Conservation (phyloP, 176 grass and related monocot genomes). For the Bonia amplexicaulis region DNA sequence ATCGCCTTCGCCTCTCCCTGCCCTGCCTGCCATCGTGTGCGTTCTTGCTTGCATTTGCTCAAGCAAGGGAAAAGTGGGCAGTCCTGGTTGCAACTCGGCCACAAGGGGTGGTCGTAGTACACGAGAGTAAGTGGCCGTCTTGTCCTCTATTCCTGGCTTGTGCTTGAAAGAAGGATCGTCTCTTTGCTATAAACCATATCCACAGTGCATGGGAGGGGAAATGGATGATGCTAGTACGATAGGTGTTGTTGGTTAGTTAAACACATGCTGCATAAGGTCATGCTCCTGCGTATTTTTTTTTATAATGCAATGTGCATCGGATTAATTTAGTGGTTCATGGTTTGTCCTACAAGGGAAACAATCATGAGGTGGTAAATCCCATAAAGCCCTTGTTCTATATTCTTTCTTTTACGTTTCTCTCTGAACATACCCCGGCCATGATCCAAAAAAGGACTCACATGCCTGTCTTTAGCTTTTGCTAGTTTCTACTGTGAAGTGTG, state of each 20-base stretch:
- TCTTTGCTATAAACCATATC: conserved; percentile 1
- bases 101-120: neutral
- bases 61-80: neutral
- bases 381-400: conserved; percentile 43
- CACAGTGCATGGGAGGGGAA: neutral
- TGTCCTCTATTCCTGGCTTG: neutral
- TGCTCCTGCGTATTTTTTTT: neutral
- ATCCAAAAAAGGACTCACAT: conserved; percentile 31
- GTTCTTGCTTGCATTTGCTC: conserved; percentile 24
- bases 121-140: conserved; percentile 4
- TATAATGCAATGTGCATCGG: neutral
- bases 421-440: neutral
- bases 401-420: conserved; percentile 16
- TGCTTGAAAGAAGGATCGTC: conserved; percentile 18
- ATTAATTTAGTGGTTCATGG: conserved; percentile 15
- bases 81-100: neutral
- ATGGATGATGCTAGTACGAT: neutral
- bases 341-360: conserved; percentile 34
- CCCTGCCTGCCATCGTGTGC: conserved; percentile 3
- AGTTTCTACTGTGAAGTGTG: neutral
- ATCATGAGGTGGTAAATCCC: conserved; percentile 62
- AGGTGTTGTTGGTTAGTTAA: conserved; percentile 21
- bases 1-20: conserved; percentile 22
- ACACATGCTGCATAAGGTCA: neutral
- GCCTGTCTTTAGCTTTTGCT: conserved; percentile 50